Conservation (phyloP, 2,329 filamentous ascomycete genomes). For the Colletotrichum costaricense region DNA sequence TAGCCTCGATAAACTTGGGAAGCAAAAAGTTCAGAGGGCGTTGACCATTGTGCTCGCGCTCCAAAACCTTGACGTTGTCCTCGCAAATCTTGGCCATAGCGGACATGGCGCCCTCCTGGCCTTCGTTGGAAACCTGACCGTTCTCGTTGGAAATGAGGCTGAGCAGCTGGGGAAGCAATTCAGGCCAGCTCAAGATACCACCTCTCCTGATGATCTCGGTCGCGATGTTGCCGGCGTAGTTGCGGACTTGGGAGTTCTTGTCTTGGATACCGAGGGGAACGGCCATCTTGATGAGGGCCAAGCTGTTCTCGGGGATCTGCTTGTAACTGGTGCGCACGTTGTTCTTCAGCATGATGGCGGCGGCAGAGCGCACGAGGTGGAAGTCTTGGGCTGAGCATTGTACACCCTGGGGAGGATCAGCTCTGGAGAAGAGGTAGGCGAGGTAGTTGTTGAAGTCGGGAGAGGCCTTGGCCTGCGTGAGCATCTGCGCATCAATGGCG, state of each 20-base stretch:
- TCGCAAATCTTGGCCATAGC: conserved; percentile 96
- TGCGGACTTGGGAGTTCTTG: conserved; percentile 83
- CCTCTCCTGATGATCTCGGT: conserved; percentile 89
- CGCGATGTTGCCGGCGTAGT: conserved; percentile 91
- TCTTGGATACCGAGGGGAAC: conserved; percentile 86
- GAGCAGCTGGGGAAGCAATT: conserved; percentile 86
- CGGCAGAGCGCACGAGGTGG: conserved; percentile 84
- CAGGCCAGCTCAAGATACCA: conserved; percentile 90
- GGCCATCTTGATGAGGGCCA: conserved; percentile 82
- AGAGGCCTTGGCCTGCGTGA: conserved; percentile 85
- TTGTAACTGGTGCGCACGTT: conserved; percentile 83
- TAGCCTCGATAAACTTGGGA: conserved; percentile 90
- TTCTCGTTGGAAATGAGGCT: conserved; percentile 79
- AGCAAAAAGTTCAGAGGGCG: conserved; percentile 89
- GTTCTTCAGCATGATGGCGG: conserved; percentile 96
- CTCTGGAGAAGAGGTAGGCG: conserved; percentile 85
- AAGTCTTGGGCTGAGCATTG: conserved; percentile 71
- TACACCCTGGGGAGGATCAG: conserved; percentile 70
- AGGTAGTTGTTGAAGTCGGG: conserved; percentile 99
- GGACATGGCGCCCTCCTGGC: conserved; percentile 93
- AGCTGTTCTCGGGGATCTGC: conserved; percentile 77
- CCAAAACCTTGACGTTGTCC: conserved; percentile 88
- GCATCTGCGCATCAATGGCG: conserved; percentile 73
- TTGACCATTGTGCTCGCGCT: conserved; percentile 89
- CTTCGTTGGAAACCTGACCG: conserved; percentile 74